Conservation (phyloP, 2,329 filamentous ascomycete genomes). For the Elsinoe batatas region DNA sequence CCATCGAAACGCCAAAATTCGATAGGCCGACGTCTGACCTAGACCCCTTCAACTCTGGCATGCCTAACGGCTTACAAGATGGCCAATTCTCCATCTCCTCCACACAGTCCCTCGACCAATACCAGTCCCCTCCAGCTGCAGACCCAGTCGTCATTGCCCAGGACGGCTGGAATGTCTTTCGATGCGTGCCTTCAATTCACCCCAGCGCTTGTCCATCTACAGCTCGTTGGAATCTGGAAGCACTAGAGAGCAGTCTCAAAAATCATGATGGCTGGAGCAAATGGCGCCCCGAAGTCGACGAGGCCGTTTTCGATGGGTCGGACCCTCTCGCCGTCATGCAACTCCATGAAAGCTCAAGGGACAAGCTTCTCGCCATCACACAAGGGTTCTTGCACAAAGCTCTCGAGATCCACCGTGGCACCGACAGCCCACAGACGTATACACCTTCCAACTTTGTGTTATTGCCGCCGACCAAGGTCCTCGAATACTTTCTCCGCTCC, state of each 20-base stretch:
- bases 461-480: constrained; percentile 53
- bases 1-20: constrained; percentile 38
- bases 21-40: constrained; percentile 39
- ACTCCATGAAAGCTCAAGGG: constrained; percentile 48
- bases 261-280: constrained; percentile 44
- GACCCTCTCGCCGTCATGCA: constrained; percentile 40
- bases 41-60: constrained; percentile 34
- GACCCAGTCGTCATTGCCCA: constrained; percentile 41
- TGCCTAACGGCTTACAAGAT: constrained; percentile 30
- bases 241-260: constrained; percentile 41
- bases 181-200: constrained; percentile 41
- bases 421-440: constrained; percentile 18
- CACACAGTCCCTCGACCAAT: constrained; percentile 11
- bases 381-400: constrained; percentile 62
- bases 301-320: constrained; percentile 37
- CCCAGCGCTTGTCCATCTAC: constrained; percentile 42
- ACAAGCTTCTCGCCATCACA: constrained; percentile 62
- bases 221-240: constrained; percentile 41
- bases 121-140: constrained; percentile 28
- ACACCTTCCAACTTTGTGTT: constrained; percentile 51
- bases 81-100: constrained; percentile 32
- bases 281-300: constrained; percentile 42
- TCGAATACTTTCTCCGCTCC: constrained; percentile 57
- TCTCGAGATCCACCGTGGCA: constrained; percentile 51
- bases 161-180: constrained; percentile 44